A percentile compares a stretch with the other conserved stretches of the same genome.
These are phyloP conservation scores for Oryza officinalis DNA, from an alignment of 176 grass and related monocot genomes.

Conservation along the genomic window DNA sequence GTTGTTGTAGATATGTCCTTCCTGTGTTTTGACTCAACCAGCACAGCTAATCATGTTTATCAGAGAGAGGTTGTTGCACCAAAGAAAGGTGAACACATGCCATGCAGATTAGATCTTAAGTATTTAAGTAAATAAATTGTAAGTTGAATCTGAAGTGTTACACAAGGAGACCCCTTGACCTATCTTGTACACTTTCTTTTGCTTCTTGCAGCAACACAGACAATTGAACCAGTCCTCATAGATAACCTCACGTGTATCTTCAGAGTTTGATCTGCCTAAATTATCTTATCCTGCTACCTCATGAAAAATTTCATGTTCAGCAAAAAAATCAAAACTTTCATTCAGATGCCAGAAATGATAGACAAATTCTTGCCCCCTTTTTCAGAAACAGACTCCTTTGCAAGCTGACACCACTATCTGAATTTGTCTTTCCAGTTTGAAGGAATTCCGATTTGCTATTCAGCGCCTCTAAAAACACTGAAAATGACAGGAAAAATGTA, in stretches of 20 bases:
- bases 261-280: not conserved
- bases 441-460: not conserved
- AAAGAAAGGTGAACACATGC: constrained; percentile 26
- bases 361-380: not conserved
- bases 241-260: not conserved
- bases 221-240: constrained; percentile 5
- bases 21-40: constrained; percentile 40
- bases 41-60: constrained; percentile 29
- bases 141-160: constrained; percentile 4
- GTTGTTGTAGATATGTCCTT: not conserved
- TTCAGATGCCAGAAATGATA: not conserved
- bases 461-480: not conserved
- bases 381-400: not conserved
- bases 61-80: constrained; percentile 11
- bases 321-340: not conserved
- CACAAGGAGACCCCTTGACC: not conserved
- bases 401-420: not conserved
- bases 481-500: not conserved
- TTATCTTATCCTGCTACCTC: not conserved
- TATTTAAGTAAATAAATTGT: constrained; percentile 10
- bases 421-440: not conserved
- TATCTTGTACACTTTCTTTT: constrained; percentile 36
- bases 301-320: not conserved
- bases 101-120: not conserved
- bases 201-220: constrained; percentile 31